Conservation (phyloP, 306 rosid species). For the Sicyos baderoa region DNA sequence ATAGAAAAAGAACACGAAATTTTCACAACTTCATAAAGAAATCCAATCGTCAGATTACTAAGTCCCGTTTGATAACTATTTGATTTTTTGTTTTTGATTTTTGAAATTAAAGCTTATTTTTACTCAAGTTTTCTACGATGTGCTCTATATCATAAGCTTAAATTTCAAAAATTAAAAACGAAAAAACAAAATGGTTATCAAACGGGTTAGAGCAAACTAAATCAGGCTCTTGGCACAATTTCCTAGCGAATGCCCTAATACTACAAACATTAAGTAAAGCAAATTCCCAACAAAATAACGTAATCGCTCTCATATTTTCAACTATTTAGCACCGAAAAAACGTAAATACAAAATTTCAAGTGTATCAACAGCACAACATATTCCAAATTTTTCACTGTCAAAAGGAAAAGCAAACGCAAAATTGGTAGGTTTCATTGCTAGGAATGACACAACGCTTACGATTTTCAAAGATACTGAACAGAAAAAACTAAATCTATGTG, state of each 20-base stretch:
- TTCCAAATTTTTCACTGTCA: not conserved
- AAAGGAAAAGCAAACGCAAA: not conserved
- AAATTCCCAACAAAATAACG: not conserved
- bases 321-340: not conserved
- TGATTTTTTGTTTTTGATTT: no score
- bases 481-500: not conserved
- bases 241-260: not conserved
- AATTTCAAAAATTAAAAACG: no score
- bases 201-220: no score
- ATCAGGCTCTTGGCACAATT: not conserved
- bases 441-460: not conserved
- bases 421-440: not conserved
- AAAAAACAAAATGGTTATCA: no score
- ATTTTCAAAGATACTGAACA: not conserved
- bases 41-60: not conserved
- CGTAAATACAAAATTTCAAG: not conserved
- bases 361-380: not conserved
- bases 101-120: no score
- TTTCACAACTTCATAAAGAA: slow-evolving; percentile 3
- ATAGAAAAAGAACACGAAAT: not conserved
- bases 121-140: no score
- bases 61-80: no score
- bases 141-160: no score
- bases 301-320: not conserved
- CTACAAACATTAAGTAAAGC: not conserved